Base-by-base conservation (phyloP, 192 early-diverging fungal species). In the Linnemannia zychae region DNA sequence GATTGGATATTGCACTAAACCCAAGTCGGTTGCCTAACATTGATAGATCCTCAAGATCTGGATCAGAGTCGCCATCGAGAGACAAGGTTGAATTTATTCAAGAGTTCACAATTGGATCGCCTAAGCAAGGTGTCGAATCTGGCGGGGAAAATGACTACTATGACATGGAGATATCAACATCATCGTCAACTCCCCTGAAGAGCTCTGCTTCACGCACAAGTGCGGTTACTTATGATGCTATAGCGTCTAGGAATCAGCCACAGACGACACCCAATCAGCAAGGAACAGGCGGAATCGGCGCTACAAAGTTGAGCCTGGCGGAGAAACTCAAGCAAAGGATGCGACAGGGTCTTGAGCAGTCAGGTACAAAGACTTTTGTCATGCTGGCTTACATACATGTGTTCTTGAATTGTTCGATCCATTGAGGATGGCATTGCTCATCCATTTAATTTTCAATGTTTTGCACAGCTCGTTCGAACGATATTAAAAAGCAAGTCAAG, bases 281-380 rank as follows among this genome's bases (percentile, higher is more conserved):
- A 71, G n/a, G 68, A 40, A 12, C 36, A 31, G 20, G 77, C 18
- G 66, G 17, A 0, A 33, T 34, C 18, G 72, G 57, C 28, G 28
- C 72, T 9, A 63, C 47, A 1, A 76, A 78, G 46, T 16, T 78
- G 63, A 84, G 76, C 52, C 65, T 84, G 9, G 81, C 67, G 3
- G 76, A 84, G 28, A 84, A 84, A 31, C 66, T 84, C 3, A 84
- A 84, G 44, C 65, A 78, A 24, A 28, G 81, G 40, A 84, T 84
- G 81, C 57, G 81, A 13, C 76, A 77, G 33, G 81, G 81, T 0
- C 40, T 84, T 11, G 81, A 77, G 24, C 49, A 65, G 16, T 84
- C 81, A 22, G 63, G 81, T 84, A 74, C 0, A 40, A 24, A 31
- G 36, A 3, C 11, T 31, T 7, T 1, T 40, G 0, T 52, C 17